These are phyloP conservation scores for Cutaneotrichosporon spelunceum DNA, from an alignment of 1,284 basidiomycete genomes.

Conservation along the genomic window DNA sequence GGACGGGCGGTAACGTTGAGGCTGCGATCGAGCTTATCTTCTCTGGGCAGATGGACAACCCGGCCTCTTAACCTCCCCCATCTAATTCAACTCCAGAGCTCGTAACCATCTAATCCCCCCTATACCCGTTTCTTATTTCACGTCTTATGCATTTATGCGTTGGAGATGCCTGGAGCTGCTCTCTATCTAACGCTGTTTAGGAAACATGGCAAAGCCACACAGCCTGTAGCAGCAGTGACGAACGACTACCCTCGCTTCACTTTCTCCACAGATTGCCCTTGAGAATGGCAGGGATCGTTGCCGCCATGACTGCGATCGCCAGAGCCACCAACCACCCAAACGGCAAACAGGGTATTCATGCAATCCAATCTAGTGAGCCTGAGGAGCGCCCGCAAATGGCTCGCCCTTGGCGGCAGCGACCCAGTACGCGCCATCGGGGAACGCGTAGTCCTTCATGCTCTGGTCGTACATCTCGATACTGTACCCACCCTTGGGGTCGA, in stretches of 20 bases:
- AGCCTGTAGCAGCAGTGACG: too few relatives aligned
- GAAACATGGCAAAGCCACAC: neutral
- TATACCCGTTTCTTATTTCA: neutral
- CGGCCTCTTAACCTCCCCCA: neutral
- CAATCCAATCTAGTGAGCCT: neutral
- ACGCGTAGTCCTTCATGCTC: constrained; percentile 51
- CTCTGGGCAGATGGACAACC: constrained; percentile 55
- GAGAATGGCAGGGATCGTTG: too few relatives aligned
- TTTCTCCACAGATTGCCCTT: too few relatives aligned
- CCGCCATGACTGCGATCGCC: too few relatives aligned
- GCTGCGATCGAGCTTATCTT: constrained; percentile 88
- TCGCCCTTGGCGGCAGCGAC: constrained; percentile 41
- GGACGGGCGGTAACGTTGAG: constrained; percentile 84
- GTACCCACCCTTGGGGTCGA: constrained; percentile 52
- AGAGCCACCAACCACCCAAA: neutral
- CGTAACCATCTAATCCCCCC: neutral
- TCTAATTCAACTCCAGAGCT: neutral
- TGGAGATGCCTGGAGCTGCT: neutral
- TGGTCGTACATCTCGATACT: constrained; percentile 53
- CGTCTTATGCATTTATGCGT: constrained; percentile 1
- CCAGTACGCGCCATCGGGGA: constrained; percentile 54
- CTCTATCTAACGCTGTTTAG: neutral
- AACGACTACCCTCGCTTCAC: too few relatives aligned
- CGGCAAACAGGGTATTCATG: neutral
- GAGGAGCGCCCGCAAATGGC: constrained; percentile 13